phyloP scores from a whole-genome alignment of 1,284 basidiomycete genomes.

The Ceratorhiza oryzae-sativae region DNA sequence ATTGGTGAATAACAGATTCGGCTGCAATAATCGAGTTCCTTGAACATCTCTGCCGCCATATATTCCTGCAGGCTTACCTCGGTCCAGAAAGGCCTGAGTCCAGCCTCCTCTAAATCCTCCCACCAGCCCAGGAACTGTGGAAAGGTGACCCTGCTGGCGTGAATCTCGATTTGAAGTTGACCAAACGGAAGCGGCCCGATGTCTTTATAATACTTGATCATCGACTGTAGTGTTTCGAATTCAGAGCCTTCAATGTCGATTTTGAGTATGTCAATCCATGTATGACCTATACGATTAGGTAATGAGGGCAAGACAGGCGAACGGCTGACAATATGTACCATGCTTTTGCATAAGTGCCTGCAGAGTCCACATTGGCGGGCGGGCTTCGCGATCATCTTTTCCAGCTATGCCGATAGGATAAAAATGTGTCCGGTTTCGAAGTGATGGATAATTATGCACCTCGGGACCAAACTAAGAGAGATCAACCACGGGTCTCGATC shows the following conservation, averaged over 20 bases:
- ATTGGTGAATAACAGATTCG: constrained; percentile 54
- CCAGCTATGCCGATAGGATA: constrained; percentile 55
- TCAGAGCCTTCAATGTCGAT: constrained; percentile 61
- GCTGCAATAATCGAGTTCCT: constrained; percentile 39
- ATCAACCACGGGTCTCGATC: neutral
- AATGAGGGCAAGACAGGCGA: constrained; percentile 50
- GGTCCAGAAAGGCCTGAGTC: constrained; percentile 61
- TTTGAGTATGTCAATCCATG: constrained; percentile 59
- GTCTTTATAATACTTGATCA: constrained; percentile 47
- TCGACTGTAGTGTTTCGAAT: constrained; percentile 54
- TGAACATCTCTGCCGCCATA: too few species aligned
- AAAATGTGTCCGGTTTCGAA: constrained; percentile 55
- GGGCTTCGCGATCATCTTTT: constrained; percentile 50
- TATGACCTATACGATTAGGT: constrained; percentile 43
- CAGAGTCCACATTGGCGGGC: constrained; percentile 57
- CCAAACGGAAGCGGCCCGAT: constrained; percentile 52
- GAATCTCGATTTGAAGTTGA: constrained; percentile 58
- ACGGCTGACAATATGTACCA: constrained; percentile 47
- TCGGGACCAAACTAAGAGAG: constrained; percentile 58
- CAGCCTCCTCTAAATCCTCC: constrained; percentile 59
- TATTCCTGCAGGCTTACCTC: too few species aligned
- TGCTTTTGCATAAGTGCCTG: constrained; percentile 59
- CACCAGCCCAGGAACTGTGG: constrained; percentile 57
- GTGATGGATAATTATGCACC: constrained; percentile 49
- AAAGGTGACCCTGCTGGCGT: constrained; percentile 53